Percentiles rank a stretch among this genome's conserved stretches.
These are phyloP conservation scores for Psilocybe sp. DNA, from an alignment of 768 basidiomycete genomes.

Conservation along the genomic window DNA sequence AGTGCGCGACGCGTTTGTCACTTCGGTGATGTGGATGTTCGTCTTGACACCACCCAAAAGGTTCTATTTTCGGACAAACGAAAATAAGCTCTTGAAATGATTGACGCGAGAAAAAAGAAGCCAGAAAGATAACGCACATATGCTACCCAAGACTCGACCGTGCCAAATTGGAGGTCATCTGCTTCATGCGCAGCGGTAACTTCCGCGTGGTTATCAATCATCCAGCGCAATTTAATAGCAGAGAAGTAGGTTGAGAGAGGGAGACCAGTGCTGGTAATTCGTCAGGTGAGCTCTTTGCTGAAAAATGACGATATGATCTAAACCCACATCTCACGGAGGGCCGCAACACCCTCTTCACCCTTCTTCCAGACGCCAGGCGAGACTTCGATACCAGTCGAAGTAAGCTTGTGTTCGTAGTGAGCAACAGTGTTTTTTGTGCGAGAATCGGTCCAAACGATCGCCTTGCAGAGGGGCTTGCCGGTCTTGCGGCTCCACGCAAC, in stretches of 20 bases:
- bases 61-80: constrained; percentile 44
- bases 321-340: constrained; percentile 65
- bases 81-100: neutral
- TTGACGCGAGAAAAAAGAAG: constrained; percentile 11
- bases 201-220: constrained; percentile 82
- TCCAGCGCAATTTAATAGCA: constrained; percentile 94
- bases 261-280: constrained; percentile 69
- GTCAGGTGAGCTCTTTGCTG: neutral
- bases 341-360: constrained; percentile 65
- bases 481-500: constrained; percentile 91
- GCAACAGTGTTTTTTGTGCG: constrained; percentile 84
- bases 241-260: constrained; percentile 99
- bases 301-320: neutral
- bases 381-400: constrained; percentile 73
- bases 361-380: constrained; percentile 62
- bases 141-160: constrained; percentile 94
- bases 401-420: constrained; percentile 72
- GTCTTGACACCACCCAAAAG: constrained; percentile 73
- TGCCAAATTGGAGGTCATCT: constrained; percentile 87
- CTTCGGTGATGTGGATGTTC: constrained; percentile 84
- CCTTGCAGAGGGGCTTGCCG: constrained; percentile 83
- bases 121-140: constrained; percentile 55
- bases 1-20: constrained; percentile 95
- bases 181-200: constrained; percentile 76
- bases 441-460: constrained; percentile 97